Base-by-base conservation (phyloP, 1,139 yeast genomes). In the Hyphopichia pseudoburtonii region DNA sequence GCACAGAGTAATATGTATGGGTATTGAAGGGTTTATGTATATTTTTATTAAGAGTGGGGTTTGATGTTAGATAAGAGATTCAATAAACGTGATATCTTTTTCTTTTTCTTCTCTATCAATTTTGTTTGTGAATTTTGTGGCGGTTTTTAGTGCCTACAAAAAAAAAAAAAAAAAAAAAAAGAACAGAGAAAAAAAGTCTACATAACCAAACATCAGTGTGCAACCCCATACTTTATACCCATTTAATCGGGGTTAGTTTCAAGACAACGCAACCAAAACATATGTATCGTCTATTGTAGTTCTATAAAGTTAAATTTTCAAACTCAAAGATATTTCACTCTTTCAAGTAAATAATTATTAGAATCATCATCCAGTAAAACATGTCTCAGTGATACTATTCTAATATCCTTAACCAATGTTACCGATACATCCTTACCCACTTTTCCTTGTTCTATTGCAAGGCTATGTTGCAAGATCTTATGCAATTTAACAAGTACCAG, bases 361-460 rank as follows among this genome's bases (percentile, higher is more conserved):
- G 40, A 30, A 25, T 44, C 30, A 28, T 48, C 44, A 21, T 39
- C 39, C 14, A 43, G 29, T 30, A 55, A 44, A 17, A 39, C 41
- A 6, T 52, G 46, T 32, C 64, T 51, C 58, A 59, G 65, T 2
- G 57, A 48, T 15, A 63, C 51, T 12, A 62, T 45, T 21, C 60
- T 51, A 18, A 67, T 58, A 42, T 66, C 70, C 42, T 57, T 63
- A 14, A 66, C 58, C 22, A 56, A 49, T 30, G 40, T 51, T 15
- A 52, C 48, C 8, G 46, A 50, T 10, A 24, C 11, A 7, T 35
- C 35, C 17, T 28, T 27, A 3, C 45, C 50, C 1, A 43, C 36
- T 18, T 32, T 41, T 15, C 33, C 32, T n/a, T 37, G 23, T 40
- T 64, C 71, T 28, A 51, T 43, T 17, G 59, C 51, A 25, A 48